Conservation (phyloP, 306 rosid genomes). For the Acacia crassicarpa region DNA sequence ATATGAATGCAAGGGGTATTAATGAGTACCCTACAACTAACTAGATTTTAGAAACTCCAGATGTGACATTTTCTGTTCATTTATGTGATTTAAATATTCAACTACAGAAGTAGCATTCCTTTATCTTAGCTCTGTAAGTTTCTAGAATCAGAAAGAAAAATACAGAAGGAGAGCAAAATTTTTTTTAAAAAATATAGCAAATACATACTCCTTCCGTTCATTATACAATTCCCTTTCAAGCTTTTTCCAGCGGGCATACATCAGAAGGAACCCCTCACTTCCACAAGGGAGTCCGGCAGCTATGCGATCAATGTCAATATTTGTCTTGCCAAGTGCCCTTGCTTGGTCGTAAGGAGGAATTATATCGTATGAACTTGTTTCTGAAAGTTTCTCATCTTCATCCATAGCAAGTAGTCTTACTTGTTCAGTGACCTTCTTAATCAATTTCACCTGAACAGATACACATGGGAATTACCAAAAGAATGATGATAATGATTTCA, state of each 20-base stretch:
- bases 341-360: slow-evolving; percentile 97
- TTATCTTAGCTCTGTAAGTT: slow-evolving; percentile 3
- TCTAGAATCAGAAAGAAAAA: slow-evolving; percentile 28
- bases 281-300: slow-evolving; percentile 99
- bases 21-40: slow-evolving; percentile 18
- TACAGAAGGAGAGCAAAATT: slow-evolving; percentile 8
- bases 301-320: slow-evolving; percentile 90
- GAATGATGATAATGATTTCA: neutral
- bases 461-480: slow-evolving; percentile 21
- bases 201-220: slow-evolving; percentile 90
- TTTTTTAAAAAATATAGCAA: slow-evolving; percentile 1
- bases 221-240: slow-evolving; percentile 92
- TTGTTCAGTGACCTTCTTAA: slow-evolving; percentile 98
- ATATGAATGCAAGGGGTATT: neutral
- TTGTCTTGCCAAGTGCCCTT: slow-evolving; percentile 95
- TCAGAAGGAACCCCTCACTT: slow-evolving; percentile 94
- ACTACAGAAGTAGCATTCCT: slow-evolving; percentile 2
- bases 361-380: slow-evolving; percentile 68
- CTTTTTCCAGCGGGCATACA: slow-evolving; percentile 99
- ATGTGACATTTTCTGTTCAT: slow-evolving; percentile 13
- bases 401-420: slow-evolving; percentile 80
- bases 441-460: slow-evolving; percentile 62
- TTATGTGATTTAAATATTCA: slow-evolving; percentile 11
- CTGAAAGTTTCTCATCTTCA: slow-evolving; percentile 75
- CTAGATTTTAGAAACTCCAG: slow-evolving; percentile 12